Evolutionary conservation across 2,329 filamentous ascomycete species (phyloP), one percentile per base, ranked within the genome.

Genomic region (Diaporthe citriasiana): DNA sequence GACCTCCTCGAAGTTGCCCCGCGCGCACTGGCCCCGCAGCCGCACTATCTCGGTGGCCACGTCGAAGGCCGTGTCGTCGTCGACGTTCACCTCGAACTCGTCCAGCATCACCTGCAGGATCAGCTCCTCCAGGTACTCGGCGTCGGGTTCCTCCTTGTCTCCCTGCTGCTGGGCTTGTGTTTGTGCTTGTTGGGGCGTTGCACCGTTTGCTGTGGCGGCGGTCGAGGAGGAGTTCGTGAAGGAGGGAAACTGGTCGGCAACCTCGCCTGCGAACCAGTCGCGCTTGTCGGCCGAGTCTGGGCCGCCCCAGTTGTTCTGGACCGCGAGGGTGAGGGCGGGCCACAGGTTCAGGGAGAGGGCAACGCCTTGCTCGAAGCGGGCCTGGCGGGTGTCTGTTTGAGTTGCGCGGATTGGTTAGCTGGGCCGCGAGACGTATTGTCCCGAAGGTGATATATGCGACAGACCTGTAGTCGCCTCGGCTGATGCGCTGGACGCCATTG

Each of bases 21-120:
- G 88, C 73, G 87, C 86, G 79, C 92, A 91, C 80, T 93, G 89
- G 74, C 87, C 86, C 79, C 91, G 88, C 76, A 96, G 84, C 70
- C 88, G 87, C 82, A 97, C 84, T 74, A 98, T 94, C 78, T 92
- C 88, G 74, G 87, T 86, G 13, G 95, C 95, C 9, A 97, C 90
- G 72, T 92, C 89, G 70, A 89, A 91, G 45, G 92, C 93, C 63
- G 93, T 96, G 78, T 95, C 95, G 82, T 99, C 97, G 80, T 98
- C 97, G 38, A 98, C 90, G 73, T 94, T 93, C 72, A 97, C 93
- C 79, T 98, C 95, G 80, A 98, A 99, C 84, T 99, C 97, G 85
- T 98, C 97, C 76, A 93, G 89, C 93, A 98, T 97, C 75, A 98
- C 92, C 80, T 98, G 94, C 60, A 98, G 87, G 63, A 98, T 87